Percentiles rank a stretch among this genome's conserved stretches.
Evolutionary conservation across 176 grass and related monocot species (phyloP).

Genomic region (Bromus sterilis): DNA sequence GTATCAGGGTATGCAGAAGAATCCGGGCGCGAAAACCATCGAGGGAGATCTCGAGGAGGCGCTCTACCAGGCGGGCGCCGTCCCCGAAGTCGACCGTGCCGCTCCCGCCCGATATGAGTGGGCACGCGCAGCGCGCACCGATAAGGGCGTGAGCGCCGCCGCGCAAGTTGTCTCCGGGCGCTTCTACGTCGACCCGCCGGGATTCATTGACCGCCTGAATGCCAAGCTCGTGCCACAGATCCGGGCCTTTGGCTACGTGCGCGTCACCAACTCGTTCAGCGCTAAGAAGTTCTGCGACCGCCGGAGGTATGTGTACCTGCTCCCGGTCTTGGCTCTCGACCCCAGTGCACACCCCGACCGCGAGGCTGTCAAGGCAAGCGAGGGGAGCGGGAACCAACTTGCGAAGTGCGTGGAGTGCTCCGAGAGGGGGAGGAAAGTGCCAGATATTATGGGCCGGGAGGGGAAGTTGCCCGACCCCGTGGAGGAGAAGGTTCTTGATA

Average conservation of each 20-base stretch:
- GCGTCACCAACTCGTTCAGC: conserved; percentile 79
- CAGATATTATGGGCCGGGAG: conserved; percentile 53
- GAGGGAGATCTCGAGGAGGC: conserved; percentile 96
- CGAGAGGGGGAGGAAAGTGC: conserved; percentile 82
- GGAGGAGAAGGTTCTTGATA: conserved; percentile 16
- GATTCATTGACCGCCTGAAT: conserved; percentile 67
- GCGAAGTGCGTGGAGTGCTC: conserved; percentile 81
- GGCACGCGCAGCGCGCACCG: conserved; percentile 84
- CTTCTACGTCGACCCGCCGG: conserved; percentile 78
- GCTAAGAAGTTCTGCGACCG: conserved; percentile 95
- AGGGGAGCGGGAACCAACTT: conserved; percentile 69
- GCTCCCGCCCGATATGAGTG: conserved; percentile 63
- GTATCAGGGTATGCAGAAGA: conserved; percentile 99
- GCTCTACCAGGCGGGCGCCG: conserved; percentile 67
- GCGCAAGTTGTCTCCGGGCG: conserved; percentile 92
- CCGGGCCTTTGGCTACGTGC: conserved; percentile 65
- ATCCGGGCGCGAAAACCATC: conserved; percentile 85
- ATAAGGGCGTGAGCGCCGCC: conserved; percentile 85
- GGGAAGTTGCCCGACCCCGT: conserved; percentile 11
- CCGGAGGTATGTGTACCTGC: conserved; percentile 76
- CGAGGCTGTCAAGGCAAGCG: conserved; percentile 75
- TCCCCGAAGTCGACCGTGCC: conserved; percentile 55
- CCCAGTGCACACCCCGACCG: conserved; percentile 69
- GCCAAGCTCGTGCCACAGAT: conserved; percentile 65
- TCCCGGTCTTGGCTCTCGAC: conserved; percentile 76